phyloP scores from a whole-genome alignment of 2,329 filamentous ascomycete species.

The Botryotinia narcissicola region DNA sequence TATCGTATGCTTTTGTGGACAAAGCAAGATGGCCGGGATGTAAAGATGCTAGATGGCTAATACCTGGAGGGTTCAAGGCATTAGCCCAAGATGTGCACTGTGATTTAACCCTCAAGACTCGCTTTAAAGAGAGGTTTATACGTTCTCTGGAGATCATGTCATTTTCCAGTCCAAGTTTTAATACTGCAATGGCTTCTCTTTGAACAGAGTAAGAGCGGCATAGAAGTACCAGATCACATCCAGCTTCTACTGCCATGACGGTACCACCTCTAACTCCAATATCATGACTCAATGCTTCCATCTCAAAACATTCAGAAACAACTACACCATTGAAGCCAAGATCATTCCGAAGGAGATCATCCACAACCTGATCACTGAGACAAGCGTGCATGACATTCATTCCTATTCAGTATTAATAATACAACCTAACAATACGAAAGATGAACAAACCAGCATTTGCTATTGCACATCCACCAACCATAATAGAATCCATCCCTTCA shows the following conservation, averaged over 20 bases:
- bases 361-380: conserved; percentile 93
- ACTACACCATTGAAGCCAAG: conserved; percentile 89
- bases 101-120: conserved; percentile 78
- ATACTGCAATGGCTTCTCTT: conserved; percentile 83
- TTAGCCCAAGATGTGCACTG: conserved; percentile 88
- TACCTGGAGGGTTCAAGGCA: conserved; percentile 81
- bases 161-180: conserved; percentile 87
- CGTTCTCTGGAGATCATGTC: conserved; percentile 80
- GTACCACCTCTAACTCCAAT: conserved; percentile 96
- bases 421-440: not conserved
- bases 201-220: conserved; percentile 87
- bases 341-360: conserved; percentile 83
- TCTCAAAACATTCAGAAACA: conserved; percentile 92
- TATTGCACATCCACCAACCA: conserved; percentile 92
- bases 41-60: conserved; percentile 72
- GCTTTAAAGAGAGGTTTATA: conserved; percentile 74
- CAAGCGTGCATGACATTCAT: conserved; percentile 96
- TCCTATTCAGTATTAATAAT: conserved; percentile 49
- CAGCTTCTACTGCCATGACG: conserved; percentile 95
- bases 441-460: conserved; percentile 54
- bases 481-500: conserved; percentile 87
- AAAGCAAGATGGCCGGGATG: conserved; percentile 79
- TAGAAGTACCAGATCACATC: conserved; percentile 86
- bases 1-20: conserved; percentile 84
- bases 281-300: conserved; percentile 93